These are phyloP conservation scores for Hura crepitans DNA, from an alignment of 441 rosid genomes.

Conservation along the genomic window DNA sequence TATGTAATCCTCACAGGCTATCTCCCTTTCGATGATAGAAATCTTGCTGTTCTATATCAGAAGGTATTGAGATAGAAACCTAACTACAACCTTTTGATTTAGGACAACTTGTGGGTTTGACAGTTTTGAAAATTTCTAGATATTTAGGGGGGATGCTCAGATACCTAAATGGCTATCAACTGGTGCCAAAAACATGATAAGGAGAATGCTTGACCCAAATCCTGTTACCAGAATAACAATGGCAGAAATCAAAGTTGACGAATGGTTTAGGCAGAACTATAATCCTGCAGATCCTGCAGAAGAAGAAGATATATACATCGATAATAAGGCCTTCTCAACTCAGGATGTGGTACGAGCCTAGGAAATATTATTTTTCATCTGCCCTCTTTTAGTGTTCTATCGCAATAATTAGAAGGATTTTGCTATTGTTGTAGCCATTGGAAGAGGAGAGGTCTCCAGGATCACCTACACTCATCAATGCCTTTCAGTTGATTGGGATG, in stretches of 20 bases:
- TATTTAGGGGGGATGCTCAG: conserved; percentile 82
- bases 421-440: conserved; percentile 26
- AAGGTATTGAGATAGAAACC: too few relatives aligned
- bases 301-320: conserved; percentile 50
- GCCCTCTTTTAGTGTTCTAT: neutral
- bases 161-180: conserved; percentile 77
- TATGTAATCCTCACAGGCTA: conserved; percentile 78
- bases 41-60: conserved; percentile 84
- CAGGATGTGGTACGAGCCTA: conserved; percentile 47
- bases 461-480: conserved; percentile 64
- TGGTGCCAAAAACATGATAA: conserved; percentile 70
- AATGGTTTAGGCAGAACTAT: conserved; percentile 78
- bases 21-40: conserved; percentile 89
- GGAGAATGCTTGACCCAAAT: conserved; percentile 84
- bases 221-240: conserved; percentile 69
- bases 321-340: conserved; percentile 50
- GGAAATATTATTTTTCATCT: conserved; percentile 12
- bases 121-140: conserved; percentile 40
- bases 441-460: conserved; percentile 43
- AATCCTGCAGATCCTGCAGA: conserved; percentile 55
- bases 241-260: conserved; percentile 57
- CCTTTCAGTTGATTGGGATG: conserved; percentile 97
- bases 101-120: neutral
- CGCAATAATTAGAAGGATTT: conserved; percentile 10
- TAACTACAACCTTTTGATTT: too few relatives aligned